These are phyloP conservation scores for Coniochaeta sp. DNA, from an alignment of 2,329 filamentous ascomycete genomes.

Conservation along the genomic window DNA sequence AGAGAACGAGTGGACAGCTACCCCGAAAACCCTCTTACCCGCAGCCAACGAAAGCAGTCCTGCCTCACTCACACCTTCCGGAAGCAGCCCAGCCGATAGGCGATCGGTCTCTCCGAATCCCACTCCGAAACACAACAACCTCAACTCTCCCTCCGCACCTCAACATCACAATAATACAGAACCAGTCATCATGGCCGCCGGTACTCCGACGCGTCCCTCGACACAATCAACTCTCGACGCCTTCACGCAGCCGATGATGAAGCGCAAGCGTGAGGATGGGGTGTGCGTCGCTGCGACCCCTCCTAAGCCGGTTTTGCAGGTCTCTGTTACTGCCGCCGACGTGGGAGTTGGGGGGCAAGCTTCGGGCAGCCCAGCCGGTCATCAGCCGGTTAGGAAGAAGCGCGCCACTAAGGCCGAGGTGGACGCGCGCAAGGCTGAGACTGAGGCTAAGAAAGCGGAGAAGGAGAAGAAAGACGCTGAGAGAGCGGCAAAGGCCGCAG, in stretches of 20 bases:
- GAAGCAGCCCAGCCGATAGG: neutral
- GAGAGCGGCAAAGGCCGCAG: conserved; percentile 22
- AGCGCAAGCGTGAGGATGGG: neutral
- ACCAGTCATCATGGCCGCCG: neutral
- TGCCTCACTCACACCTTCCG: neutral
- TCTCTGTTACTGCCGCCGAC: conserved; percentile 5
- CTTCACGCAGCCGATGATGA: neutral
- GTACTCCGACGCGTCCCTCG: neutral
- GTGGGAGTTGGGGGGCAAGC: conserved; percentile 3
- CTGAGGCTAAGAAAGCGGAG: conserved; percentile 28
- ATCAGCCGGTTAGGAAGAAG: conserved; percentile 37
- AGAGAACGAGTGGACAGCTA: neutral
- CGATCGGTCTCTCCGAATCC: neutral
- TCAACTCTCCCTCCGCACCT: neutral
- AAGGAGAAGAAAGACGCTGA: conserved; percentile 26
- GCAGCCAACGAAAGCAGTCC: neutral
- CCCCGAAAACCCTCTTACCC: neutral
- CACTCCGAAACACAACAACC: neutral
- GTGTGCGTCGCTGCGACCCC: neutral
- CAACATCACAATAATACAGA: neutral
- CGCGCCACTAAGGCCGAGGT: conserved; percentile 34
- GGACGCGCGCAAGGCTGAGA: conserved; percentile 17
- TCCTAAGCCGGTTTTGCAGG: neutral
- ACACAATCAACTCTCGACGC: neutral
- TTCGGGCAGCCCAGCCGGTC: conserved; percentile 10